Conservation (phyloP, 192 early-diverging fungal genomes). For the Coemansia sp. region DNA sequence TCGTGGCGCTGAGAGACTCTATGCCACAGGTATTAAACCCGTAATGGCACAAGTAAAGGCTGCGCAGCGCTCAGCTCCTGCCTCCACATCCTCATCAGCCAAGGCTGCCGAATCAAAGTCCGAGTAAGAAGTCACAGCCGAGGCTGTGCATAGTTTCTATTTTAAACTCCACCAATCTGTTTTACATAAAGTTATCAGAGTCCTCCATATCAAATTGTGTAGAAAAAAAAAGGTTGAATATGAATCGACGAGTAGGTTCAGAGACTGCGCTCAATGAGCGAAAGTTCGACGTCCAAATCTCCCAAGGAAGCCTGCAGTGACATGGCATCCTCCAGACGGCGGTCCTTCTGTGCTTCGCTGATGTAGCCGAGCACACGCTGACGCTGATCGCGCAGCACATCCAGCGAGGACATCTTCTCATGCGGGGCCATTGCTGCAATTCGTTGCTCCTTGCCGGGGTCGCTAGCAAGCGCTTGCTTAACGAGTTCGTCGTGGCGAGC, state of each 20-base stretch:
- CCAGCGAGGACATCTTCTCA: constrained; percentile 49
- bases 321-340: constrained; percentile 71
- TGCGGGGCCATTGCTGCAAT: constrained; percentile 16
- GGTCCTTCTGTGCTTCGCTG: constrained; percentile 60
- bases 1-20: constrained; percentile 78
- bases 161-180: constrained; percentile 2
- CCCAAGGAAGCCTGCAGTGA: constrained; percentile 61
- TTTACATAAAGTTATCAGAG: constrained; percentile 1
- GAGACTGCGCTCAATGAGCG: constrained; percentile 41
- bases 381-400: constrained; percentile 69
- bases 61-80: constrained; percentile 9
- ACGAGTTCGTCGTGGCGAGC: constrained; percentile 5
- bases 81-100: background rate
- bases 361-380: constrained; percentile 64
- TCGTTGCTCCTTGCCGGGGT: constrained; percentile 18
- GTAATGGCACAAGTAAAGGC: constrained; percentile 56
- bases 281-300: constrained; percentile 67
- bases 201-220: background rate
- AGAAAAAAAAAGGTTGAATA: background rate
- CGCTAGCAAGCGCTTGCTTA: constrained; percentile 11
- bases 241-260: background rate
- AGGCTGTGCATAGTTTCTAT: background rate
- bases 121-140: constrained; percentile 5
- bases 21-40: constrained; percentile 72
- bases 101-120: constrained; percentile 10